Base-by-base conservation (phyloP, 129 eudicot genomes). In the Lactuca sativa region DNA sequence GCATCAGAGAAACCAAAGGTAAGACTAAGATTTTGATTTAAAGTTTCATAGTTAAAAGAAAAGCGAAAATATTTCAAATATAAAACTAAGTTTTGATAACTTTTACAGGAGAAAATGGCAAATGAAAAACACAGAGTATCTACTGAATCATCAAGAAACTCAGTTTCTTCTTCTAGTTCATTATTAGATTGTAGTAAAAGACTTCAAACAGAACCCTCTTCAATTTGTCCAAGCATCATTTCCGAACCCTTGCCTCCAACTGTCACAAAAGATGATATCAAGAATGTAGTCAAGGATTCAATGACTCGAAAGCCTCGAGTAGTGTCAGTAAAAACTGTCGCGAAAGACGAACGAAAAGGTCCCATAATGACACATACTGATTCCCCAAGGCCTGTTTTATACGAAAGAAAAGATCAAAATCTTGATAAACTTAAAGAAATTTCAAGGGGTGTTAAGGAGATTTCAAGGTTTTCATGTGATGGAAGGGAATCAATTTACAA, bases 301-400 rank as follows among this genome's bases (percentile, higher is more conserved):
- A 88, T 80, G 85, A 60, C 68, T 66, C 83, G 95, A 85, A 87
- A 90, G 76, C 66, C 83, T 53, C 80, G 85, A 17, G 74, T 70
- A 8, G 75, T 87, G 71, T 78, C 92, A 4, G 85, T 89, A 33
- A 87, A 85, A 78, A 77, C 95, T 30, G 67, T 55, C 3, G 71
- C 74, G 13, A 86, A 82, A 74, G 92, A 78, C 11, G 90, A 77
- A 41, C 76, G 82, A 44, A 67, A 66, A 40, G 82, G 82, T 25
- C 79, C 70, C 14, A 72, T 58, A 32, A 74, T 83, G 83, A 86
- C 82, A 77, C 86, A 86, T 59, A 72, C 79, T 16, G 98, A 89
- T 83, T 89, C 98, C 37, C 98, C 98, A 18, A 86, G 98, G 78
- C 96, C 88, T 64, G 82, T 70, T 60, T 72, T 72, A 56, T 70